Evolutionary conservation across 1,139 yeast species (phyloP).

Genomic region (Geotrichum cucujoidarum): DNA sequence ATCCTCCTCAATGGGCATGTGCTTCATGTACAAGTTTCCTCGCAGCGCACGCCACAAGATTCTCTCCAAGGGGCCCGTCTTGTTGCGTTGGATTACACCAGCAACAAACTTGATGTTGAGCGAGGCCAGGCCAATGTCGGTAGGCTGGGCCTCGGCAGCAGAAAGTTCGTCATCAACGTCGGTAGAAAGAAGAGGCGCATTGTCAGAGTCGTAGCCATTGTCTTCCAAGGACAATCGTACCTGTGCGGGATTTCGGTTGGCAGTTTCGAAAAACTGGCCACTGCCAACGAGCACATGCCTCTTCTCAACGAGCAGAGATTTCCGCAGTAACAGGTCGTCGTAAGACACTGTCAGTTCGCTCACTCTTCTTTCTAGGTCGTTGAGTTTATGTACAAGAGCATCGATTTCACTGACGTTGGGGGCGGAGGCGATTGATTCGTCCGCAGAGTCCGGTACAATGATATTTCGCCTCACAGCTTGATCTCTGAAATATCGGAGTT

Average conservation of each 20-base stretch:
- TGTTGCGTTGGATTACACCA: conserved; percentile 75
- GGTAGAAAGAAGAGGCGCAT: conserved; percentile 34
- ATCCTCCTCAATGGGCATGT: conserved; percentile 60
- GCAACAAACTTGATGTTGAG: conserved; percentile 58
- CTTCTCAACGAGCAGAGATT: conserved; percentile 56
- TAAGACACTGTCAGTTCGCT: conserved; percentile 53
- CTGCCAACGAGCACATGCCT: conserved; percentile 66
- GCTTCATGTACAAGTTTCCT: conserved; percentile 78
- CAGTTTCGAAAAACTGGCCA: conserved; percentile 55
- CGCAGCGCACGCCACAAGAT: conserved; percentile 90
- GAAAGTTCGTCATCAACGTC: conserved; percentile 17
- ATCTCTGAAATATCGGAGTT: conserved; percentile 38
- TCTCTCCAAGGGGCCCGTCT: conserved; percentile 68
- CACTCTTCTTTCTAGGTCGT: conserved; percentile 55
- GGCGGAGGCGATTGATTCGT: conserved; percentile 34
- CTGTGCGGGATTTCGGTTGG: conserved; percentile 29
- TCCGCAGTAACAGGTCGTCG: conserved; percentile 49
- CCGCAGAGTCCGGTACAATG: conserved; percentile 27
- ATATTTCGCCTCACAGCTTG: conserved; percentile 32
- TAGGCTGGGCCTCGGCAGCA: not conserved
- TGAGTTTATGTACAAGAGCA: conserved; percentile 64
- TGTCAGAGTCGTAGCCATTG: conserved; percentile 32
- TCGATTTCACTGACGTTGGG: conserved; percentile 68
- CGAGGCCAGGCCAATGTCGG: conserved; percentile 23
- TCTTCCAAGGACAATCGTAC: conserved; percentile 31